A percentile compares a stretch with the other conserved stretches of the same genome.
These are phyloP conservation scores for Phyllachora maydis DNA, from an alignment of 2,329 filamentous ascomycete species.

Conservation along the genomic window DNA sequence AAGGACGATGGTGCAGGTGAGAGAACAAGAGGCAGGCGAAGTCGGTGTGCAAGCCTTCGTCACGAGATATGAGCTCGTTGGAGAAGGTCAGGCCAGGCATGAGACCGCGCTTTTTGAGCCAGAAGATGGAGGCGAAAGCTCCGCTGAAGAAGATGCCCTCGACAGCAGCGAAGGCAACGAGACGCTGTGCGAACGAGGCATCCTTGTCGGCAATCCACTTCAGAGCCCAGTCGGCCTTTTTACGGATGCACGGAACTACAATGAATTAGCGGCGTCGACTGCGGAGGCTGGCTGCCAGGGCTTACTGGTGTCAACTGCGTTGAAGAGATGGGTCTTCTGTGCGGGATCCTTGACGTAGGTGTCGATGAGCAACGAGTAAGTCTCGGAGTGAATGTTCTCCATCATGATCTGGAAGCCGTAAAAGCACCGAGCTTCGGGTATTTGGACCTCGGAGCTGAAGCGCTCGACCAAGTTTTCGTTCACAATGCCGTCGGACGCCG, in stretches of 20 bases:
- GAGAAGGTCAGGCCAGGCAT: constrained; percentile 98
- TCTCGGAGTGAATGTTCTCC: constrained; percentile 99
- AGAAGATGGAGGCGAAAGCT: constrained; percentile 98
- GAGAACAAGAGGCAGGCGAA: constrained; percentile 96
- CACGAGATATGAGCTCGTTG: constrained; percentile 98
- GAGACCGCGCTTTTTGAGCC: constrained; percentile 98
- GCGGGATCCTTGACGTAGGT: constrained; percentile 97
- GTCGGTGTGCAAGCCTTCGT: constrained; percentile 98
- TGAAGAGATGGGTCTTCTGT: constrained; percentile 88
- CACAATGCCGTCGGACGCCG: constrained; percentile 95
- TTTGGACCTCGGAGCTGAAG: constrained; percentile 91
- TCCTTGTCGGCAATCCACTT: constrained; percentile 86
- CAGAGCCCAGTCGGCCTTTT: constrained; percentile 97
- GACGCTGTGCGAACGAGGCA: constrained; percentile 85
- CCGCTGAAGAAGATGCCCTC: constrained; percentile 99
- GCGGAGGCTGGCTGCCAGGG: constrained; percentile 7
- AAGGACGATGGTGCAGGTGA: constrained; percentile 84
- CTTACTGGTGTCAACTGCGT: constrained; percentile 93
- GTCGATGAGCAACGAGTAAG: constrained; percentile 96
- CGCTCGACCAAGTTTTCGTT: constrained; percentile 98
- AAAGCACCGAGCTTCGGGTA: constrained; percentile 97
- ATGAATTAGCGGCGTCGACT: not conserved
- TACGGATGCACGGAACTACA: constrained; percentile 80
- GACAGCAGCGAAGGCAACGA: constrained; percentile 91
- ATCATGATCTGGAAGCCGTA: constrained; percentile 99